These are phyloP conservation scores for Begonia peltatifolia DNA, from an alignment of 306 rosid species.

Conservation along the genomic window DNA sequence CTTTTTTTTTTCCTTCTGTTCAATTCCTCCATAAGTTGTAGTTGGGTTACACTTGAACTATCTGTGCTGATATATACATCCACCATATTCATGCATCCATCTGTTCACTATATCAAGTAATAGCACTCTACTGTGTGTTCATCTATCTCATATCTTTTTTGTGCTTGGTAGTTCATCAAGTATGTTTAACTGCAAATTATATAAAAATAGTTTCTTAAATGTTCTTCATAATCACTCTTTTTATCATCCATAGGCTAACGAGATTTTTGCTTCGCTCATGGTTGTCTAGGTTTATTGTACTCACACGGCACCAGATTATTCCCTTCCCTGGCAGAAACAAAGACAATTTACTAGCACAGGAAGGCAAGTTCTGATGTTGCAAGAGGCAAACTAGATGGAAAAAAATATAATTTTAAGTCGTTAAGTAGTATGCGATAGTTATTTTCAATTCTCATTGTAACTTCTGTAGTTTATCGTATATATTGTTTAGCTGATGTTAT, in stretches of 20 bases:
- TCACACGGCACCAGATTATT: slow-evolving; percentile 88
- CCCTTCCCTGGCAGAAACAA: slow-evolving; percentile 99
- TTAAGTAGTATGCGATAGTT: no score
- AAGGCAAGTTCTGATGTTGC: slow-evolving; percentile 45
- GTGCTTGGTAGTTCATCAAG: neutral
- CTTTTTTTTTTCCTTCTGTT: no score
- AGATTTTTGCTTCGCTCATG: slow-evolving; percentile 3
- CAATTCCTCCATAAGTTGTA: no score
- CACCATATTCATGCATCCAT: neutral
- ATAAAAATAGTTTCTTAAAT: neutral
- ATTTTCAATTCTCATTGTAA: slow-evolving; percentile 3
- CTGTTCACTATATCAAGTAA: no score
- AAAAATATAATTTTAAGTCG: no score
- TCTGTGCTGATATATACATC: neutral
- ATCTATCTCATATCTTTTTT: neutral
- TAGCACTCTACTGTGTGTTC: neutral
- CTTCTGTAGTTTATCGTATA: neutral
- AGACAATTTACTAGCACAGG: slow-evolving; percentile 93
- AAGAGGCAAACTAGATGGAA: no score
- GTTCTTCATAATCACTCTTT: neutral
- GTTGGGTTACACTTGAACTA: no score
- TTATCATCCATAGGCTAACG: slow-evolving; percentile 7
- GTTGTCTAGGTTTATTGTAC: slow-evolving; percentile 82
- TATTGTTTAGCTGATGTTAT: slow-evolving; percentile 3
- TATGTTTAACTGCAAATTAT: neutral